A percentile compares a stretch with the other conserved stretches of the same genome.
Evolutionary conservation across 305 asterid genomes (phyloP).

Genomic region (Lippia alba): DNA sequence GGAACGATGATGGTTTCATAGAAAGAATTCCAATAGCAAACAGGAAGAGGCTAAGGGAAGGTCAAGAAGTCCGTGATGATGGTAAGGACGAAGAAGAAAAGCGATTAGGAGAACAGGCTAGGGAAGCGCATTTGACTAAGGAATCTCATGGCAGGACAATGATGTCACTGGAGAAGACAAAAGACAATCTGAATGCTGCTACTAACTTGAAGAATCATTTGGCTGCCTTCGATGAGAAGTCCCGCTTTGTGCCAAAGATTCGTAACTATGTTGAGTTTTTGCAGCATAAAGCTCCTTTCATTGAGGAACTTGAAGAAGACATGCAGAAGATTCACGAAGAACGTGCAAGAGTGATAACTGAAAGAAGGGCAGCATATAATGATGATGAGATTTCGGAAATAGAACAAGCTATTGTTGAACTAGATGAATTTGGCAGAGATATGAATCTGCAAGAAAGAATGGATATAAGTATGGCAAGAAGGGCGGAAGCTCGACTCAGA

Average conservation of each 20-base stretch:
- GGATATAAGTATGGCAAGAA: constrained; percentile 74
- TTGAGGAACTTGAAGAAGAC: constrained; percentile 93
- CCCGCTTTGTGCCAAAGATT: constrained; percentile 96
- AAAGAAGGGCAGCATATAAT: constrained; percentile 83
- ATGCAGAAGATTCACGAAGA: constrained; percentile 87
- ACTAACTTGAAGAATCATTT: constrained; percentile 71
- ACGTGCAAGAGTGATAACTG: constrained; percentile 74
- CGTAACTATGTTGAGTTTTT: constrained; percentile 92
- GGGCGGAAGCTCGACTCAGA: constrained; percentile 69
- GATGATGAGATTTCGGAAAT: constrained; percentile 81
- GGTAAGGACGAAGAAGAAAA: constrained; percentile 93
- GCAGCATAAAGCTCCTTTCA: constrained; percentile 93
- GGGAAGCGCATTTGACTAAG: constrained; percentile 68
- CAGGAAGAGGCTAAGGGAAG: constrained; percentile 89
- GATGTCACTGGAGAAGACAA: constrained; percentile 62
- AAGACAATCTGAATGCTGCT: constrained; percentile 75
- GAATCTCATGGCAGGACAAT: constrained; percentile 75
- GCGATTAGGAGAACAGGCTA: constrained; percentile 86
- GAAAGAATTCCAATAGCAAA: constrained; percentile 72
- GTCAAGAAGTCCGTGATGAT: constrained; percentile 77
- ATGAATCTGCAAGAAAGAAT: constrained; percentile 72
- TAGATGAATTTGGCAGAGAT: constrained; percentile 92
- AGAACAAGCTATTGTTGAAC: constrained; percentile 75
- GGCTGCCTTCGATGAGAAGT: constrained; percentile 91
- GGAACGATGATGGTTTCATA: constrained; percentile 42